Evolutionary conservation across 2,329 filamentous ascomycete species (phyloP).

Genomic region (Ascosphaera apis): DNA sequence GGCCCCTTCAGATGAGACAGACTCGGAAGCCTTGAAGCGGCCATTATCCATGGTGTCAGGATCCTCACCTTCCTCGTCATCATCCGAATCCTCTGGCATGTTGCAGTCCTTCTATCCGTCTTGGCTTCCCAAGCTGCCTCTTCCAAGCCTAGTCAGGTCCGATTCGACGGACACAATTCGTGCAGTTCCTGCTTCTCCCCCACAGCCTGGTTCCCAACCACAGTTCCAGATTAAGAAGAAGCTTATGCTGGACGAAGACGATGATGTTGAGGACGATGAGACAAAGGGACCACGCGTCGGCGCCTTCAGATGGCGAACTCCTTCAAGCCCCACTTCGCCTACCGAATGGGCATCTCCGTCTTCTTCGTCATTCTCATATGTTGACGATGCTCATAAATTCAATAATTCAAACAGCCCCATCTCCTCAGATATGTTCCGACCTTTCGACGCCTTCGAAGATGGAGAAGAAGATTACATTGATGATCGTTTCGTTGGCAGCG

Average conservation of each 20-base stretch:
- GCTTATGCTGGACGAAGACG: slow-evolving; percentile 3
- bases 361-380: neutral
- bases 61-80: no score
- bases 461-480: slow-evolving; percentile 2
- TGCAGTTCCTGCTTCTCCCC: neutral
- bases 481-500: neutral
- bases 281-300: slow-evolving; percentile 1
- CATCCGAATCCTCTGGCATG: neutral
- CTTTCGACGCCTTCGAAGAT: slow-evolving; percentile 2
- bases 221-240: slow-evolving; percentile 2
- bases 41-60: no score
- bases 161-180: neutral
- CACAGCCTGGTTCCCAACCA: neutral
- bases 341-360: neutral
- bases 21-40: neutral
- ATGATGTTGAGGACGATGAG: slow-evolving; percentile 2
- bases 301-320: slow-evolving; percentile 2
- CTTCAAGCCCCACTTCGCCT: neutral
- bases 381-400: slow-evolving; percentile 2
- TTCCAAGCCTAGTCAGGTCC: neutral
- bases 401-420: neutral
- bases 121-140: neutral
- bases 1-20: slow-evolving; percentile 20
- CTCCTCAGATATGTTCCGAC: slow-evolving; percentile 4
- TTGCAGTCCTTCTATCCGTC: slow-evolving; percentile 1